Evolutionary conservation across 148 eudicot genomes (phyloP), one percentile per base, ranked within the genome.

Genomic region (Camellia lanceoleosa): DNA sequence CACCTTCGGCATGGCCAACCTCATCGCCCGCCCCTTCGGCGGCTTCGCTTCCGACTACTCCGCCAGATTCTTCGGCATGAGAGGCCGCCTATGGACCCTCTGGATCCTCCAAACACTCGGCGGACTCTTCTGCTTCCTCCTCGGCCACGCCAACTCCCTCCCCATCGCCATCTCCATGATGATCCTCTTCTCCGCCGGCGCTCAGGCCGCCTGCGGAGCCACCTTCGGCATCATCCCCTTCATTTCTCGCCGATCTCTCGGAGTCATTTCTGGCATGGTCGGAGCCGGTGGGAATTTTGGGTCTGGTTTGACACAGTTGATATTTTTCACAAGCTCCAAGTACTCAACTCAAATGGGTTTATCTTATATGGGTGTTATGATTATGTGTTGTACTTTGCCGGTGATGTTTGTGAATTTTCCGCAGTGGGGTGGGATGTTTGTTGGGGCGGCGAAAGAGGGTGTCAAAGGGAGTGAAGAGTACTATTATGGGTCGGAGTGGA

Each of bases 101-200:
- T 94, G 96, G 98, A 88, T 83, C 71, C 84, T 94, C 52, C 98
- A 94, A 68, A 94, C 98, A 12, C 74, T 86, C 0, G 98, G 98
- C 0, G 98, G 93, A 0, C 78, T 83, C 3, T 90, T 87, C 76
- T 94, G 98, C 65, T 43, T 94, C 0, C 82, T 87, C 77, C 85
- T 94, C 2, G 97, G 98, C 2, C 51, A 80, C 5, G 74, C 94
- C n/a, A 73, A 60, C 2, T 56, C 73, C 42, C 89, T 90, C 7
- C 61, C 85, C 1, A 74, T 65, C 0, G 88, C 91, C 4, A 41
- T 87, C 14, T 74, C 77, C 0, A 79, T 82, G 42, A 77, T 88
- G 59, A 80, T 90, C 76, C 82, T 90, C 13, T 88, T 88, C 87
- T 90, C 91, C 56, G 0, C 85, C 2, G 88, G 89, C 3, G 88